These are phyloP conservation scores for Lobosporangium transversale DNA, from an alignment of 192 early-diverging fungal species.

Conservation along the genomic window DNA sequence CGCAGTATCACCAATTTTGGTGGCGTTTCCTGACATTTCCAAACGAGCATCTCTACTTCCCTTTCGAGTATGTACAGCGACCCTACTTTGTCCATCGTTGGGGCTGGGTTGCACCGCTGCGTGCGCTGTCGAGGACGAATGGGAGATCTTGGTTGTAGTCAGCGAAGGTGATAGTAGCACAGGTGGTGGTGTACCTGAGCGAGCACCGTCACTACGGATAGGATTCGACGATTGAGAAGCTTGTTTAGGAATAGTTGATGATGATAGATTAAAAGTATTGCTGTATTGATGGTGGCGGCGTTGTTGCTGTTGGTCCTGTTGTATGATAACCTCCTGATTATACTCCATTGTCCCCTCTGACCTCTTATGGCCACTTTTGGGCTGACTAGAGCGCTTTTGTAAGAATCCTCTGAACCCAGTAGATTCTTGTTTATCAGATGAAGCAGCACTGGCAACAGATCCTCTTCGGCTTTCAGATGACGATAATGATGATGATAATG, in stretches of 20 bases:
- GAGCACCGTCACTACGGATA: neutral
- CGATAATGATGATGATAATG: neutral
- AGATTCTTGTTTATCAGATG: conserved; percentile 6
- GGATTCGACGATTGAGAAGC: neutral
- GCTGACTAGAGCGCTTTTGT: conserved; percentile 8
- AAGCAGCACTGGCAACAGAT: conserved; percentile 20
- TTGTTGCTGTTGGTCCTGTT: neutral
- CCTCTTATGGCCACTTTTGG: neutral
- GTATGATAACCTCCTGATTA: conserved; percentile 7
- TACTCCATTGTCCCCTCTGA: neutral
- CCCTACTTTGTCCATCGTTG: neutral
- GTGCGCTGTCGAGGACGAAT: conserved; percentile 19
- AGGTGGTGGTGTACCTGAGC: conserved; percentile 21
- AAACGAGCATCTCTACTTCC: conserved; percentile 4
- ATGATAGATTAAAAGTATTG: too few species aligned
- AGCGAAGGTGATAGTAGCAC: conserved; percentile 19
- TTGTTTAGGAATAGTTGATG: neutral
- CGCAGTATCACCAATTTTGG: too few species aligned
- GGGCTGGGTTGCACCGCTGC: neutral
- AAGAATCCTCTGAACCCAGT: conserved; percentile 19
- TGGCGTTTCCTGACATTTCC: too few species aligned
- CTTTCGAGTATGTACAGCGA: neutral
- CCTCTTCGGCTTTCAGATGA: conserved; percentile 17
- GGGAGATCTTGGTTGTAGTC: conserved; percentile 32
- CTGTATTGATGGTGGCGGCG: neutral